Conservation (phyloP, 2,329 filamentous ascomycete species). For the Nigrospora osmanthi region DNA sequence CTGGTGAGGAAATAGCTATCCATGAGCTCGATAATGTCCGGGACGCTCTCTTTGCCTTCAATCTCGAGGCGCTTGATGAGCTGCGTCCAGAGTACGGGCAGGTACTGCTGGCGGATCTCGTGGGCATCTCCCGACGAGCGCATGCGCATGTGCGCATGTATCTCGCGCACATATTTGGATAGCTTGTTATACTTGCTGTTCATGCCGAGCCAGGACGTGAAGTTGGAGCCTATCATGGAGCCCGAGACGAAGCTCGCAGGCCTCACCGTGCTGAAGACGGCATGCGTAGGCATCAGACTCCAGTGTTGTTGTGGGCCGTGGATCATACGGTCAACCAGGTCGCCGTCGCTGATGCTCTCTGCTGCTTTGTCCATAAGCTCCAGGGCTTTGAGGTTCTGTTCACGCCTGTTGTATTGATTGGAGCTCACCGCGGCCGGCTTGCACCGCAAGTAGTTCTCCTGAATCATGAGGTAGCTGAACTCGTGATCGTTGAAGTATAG, state of each 20-base stretch:
- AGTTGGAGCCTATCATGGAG: constrained; percentile 64
- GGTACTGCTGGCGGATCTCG: constrained; percentile 89
- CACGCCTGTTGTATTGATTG: constrained; percentile 51
- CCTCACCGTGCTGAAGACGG: constrained; percentile 87
- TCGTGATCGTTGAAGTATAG: constrained; percentile 99
- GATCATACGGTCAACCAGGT: constrained; percentile 95
- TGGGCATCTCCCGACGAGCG: constrained; percentile 84
- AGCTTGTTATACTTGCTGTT: constrained; percentile 82
- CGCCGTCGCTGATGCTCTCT: constrained; percentile 94
- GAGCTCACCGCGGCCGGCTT: constrained; percentile 60
- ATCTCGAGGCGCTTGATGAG: constrained; percentile 65
- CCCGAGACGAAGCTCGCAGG: constrained; percentile 84
- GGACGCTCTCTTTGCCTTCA: constrained; percentile 76
- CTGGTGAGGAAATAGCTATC: constrained; percentile 92
- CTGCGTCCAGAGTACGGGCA: constrained; percentile 80
- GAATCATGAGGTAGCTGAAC: constrained; percentile 94
- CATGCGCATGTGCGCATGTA: constrained; percentile 95
- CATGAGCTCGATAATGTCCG: constrained; percentile 87
- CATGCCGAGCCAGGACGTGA: constrained; percentile 90
- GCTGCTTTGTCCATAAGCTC: constrained; percentile 83
- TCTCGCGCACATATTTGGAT: constrained; percentile 77
- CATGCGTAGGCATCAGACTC: constrained; percentile 96
- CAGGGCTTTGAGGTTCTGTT: constrained; percentile 72
- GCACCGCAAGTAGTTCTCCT: constrained; percentile 91
- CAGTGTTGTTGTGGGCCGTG: constrained; percentile 97